Percentiles rank a stretch among this genome's conserved stretches.
phyloP scores from a whole-genome alignment of 192 early-diverging fungal genomes.

The Entomortierella lignicola region DNA sequence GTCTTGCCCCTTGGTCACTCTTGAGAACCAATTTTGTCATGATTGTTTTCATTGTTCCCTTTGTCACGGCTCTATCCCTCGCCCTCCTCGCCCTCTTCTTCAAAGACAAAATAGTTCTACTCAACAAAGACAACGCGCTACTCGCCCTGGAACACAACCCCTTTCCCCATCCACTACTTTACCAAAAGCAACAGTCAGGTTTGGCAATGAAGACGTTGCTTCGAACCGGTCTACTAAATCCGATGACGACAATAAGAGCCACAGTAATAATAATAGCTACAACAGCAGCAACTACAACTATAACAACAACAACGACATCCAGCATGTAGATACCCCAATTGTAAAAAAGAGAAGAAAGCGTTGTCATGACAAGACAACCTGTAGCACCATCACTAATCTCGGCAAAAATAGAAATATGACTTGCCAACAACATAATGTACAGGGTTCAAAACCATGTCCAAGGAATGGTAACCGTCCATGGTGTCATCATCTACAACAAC shows the following conservation, averaged over 20 bases:
- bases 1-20: constrained; percentile 32
- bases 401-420: not conserved
- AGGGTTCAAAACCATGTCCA: constrained; percentile 21
- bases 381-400: not conserved
- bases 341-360: constrained; percentile 21
- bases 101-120: not conserved
- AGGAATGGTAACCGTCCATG: constrained; percentile 37
- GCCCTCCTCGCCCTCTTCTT: not conserved
- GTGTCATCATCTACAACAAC: constrained; percentile 28
- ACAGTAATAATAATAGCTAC: not conserved
- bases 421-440: not conserved
- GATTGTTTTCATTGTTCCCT: constrained; percentile 46
- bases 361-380: not conserved
- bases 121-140: not conserved
- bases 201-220: not conserved
- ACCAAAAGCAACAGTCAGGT: not conserved
- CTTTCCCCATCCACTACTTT: not conserved
- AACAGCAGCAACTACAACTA: not conserved
- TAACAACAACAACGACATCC: not conserved
- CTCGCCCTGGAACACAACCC: not conserved
- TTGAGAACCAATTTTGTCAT: constrained; percentile 44
- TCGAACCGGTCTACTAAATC: too few species aligned
- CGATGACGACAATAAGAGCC: too few species aligned
- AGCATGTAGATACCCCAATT: not conserved
- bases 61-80: constrained; percentile 25